Evolutionary conservation across 306 rosid genomes (phyloP), one percentile per base, ranked within the genome.

Genomic region (Quercus rubra): DNA sequence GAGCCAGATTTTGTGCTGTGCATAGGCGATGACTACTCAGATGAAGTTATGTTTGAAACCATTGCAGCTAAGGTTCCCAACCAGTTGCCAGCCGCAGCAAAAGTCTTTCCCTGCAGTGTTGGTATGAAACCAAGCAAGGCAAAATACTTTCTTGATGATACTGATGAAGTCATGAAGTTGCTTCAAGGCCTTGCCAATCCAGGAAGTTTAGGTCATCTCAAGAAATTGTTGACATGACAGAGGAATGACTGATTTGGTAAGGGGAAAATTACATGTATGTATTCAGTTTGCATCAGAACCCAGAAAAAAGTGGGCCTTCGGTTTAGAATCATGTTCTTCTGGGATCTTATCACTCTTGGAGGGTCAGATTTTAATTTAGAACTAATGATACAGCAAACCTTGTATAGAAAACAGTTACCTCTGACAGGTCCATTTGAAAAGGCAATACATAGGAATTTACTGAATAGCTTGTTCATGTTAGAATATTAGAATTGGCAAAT

Each of bases 121-220:
- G 97, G 97, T 43, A 91, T 79, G 85, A 92, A 92, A 70, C 94
- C 97, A 69, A 90, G 94, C 46, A 88, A 81, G 85, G 97, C 97
- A 61, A 86, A 87, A 38, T 90, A 84, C 88, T 92, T 83, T 87
- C 84, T 92, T 68, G 97, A 92, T 12, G 94, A 88, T 51, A 81
- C 93, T 4, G 64, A 43, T 20, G 90, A 92, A 63, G 97, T 90
- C 68, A 84, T 92, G 71, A 84, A 74, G 20, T 82, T 92, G 63
- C 89, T 92, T 0, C 55, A 90, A 74, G 89, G 90, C 59, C 85
- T 92, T 64, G 82, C 90, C 4, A 49, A 49, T 1, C 58, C 76
- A 9, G 80, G 84, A 72, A 49, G 15, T 5, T 49, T 49, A 49
- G 54, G 15, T 12, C 5, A 49, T 49, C 54, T 11, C 54, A 49